phyloP scores from a whole-genome alignment of 441 rosid genomes.

The Aquilaria agallochum region DNA sequence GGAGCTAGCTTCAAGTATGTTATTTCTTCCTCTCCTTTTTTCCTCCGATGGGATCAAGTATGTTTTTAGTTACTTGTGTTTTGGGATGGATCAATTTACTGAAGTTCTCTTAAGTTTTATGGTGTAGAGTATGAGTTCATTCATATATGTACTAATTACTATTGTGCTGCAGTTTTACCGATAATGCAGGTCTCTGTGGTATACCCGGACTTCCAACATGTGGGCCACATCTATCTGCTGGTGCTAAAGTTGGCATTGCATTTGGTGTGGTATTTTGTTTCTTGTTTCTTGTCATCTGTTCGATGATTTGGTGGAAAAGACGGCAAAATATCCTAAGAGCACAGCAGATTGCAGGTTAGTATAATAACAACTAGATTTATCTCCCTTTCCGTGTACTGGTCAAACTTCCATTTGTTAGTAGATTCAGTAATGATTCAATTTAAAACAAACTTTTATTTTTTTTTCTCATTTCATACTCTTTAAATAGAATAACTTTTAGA shows the following conservation, averaged over 20 bases:
- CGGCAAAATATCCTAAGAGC: slow-evolving; percentile 86
- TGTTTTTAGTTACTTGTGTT: neutral
- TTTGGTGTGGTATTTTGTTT: slow-evolving; percentile 53
- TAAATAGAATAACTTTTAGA: too few relatives aligned
- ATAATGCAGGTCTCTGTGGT: slow-evolving; percentile 92
- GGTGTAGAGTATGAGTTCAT: neutral
- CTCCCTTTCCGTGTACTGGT: neutral
- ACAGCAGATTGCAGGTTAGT: slow-evolving; percentile 76
- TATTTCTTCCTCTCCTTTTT: neutral
- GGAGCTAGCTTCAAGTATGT: slow-evolving; percentile 96
- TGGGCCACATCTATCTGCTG: slow-evolving; percentile 70
- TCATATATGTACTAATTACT: too few relatives aligned
- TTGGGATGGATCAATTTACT: too few relatives aligned
- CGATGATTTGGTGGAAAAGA: slow-evolving; percentile 83
- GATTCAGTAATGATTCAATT: too few relatives aligned
- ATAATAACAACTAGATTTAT: too few relatives aligned
- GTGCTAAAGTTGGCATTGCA: slow-evolving; percentile 79
- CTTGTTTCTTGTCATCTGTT: slow-evolving; percentile 52
- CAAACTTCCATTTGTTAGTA: too few relatives aligned
- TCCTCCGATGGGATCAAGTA: neutral
- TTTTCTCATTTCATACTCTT: too few relatives aligned
- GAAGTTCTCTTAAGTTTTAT: neutral
- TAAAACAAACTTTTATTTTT: too few relatives aligned
- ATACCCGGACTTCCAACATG: slow-evolving; percentile 89
- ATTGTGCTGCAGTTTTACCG: slow-evolving; percentile 69